These are phyloP conservation scores for Pseudonitzschia pungens DNA, from an alignment of 108 stramenopile species.

Conservation along the genomic window DNA sequence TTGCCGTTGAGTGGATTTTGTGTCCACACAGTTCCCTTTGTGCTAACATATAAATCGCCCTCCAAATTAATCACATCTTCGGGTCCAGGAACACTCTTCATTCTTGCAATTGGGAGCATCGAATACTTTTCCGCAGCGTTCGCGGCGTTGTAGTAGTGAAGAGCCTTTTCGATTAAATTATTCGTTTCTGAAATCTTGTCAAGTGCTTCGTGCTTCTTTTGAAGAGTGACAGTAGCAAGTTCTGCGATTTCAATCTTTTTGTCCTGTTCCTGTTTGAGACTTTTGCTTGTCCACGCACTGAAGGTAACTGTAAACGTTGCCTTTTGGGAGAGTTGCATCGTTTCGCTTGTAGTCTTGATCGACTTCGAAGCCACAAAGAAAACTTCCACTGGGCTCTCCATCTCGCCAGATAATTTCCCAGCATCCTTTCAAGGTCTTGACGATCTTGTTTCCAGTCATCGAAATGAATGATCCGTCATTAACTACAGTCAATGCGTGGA, in stretches of 20 bases:
- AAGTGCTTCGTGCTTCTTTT: slow-evolving; percentile 48
- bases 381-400: slow-evolving; percentile 47
- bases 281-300: slow-evolving; percentile 55
- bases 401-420: slow-evolving; percentile 73
- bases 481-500: slow-evolving; percentile 34
- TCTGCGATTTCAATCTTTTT: slow-evolving; percentile 42
- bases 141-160: slow-evolving; percentile 60
- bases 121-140: slow-evolving; percentile 35
- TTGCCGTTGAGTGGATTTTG: slow-evolving; percentile 13
- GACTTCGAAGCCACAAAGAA: slow-evolving; percentile 61
- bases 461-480: slow-evolving; percentile 45
- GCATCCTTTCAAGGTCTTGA: slow-evolving; percentile 44
- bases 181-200: slow-evolving; percentile 48
- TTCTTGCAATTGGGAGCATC: slow-evolving; percentile 13
- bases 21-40: slow-evolving; percentile 42
- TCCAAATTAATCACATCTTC: slow-evolving; percentile 31
- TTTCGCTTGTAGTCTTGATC: slow-evolving; percentile 52
- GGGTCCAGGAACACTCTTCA: slow-evolving; percentile 29
- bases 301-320: slow-evolving; percentile 57
- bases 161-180: slow-evolving; percentile 62
- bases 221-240: slow-evolving; percentile 35
- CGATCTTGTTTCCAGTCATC: slow-evolving; percentile 34
- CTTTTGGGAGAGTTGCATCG: slow-evolving; percentile 49
- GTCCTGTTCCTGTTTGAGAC: slow-evolving; percentile 38
- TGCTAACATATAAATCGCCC: slow-evolving; percentile 31